Conservation (phyloP, 805 yeast species). For the Starmerella lactis-condensi region DNA sequence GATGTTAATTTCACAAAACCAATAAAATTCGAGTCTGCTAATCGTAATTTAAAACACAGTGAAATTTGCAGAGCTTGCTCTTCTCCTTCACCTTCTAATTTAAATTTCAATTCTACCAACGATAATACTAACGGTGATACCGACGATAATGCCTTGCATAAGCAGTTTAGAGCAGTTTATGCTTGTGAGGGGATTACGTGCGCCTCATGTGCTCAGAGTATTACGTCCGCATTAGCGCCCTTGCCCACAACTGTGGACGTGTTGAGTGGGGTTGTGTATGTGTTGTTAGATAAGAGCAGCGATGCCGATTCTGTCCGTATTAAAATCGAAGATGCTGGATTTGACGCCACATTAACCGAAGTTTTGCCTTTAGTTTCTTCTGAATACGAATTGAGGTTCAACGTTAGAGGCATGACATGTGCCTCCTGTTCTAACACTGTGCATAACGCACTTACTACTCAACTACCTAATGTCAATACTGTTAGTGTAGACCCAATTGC, state of each 20-base stretch:
- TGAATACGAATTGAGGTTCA: conserved; percentile 34
- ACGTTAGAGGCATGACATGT: conserved; percentile 60
- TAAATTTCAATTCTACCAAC: conserved; percentile 11
- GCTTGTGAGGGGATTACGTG: conserved; percentile 54
- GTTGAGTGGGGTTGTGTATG: conserved; percentile 35
- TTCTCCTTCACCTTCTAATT: background rate
- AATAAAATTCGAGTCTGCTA: no score
- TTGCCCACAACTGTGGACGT: conserved; percentile 33
- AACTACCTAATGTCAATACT: conserved; percentile 35
- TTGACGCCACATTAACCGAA: conserved; percentile 36
- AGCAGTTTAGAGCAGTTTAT: conserved; percentile 33
- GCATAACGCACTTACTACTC: conserved; percentile 24
- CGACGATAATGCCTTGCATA: no score
- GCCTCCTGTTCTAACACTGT: conserved; percentile 50
- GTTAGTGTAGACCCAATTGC: conserved; percentile 39
- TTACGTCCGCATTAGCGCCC: conserved; percentile 27
- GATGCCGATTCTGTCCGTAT: conserved; percentile 33
- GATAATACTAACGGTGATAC: conserved; percentile 17
- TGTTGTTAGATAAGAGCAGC: conserved; percentile 35
- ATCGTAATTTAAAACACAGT: conserved; percentile 12
- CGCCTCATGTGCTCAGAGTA: conserved; percentile 37
- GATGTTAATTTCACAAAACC: no score
- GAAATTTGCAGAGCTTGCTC: conserved; percentile 9
- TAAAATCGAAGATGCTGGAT: conserved; percentile 30
- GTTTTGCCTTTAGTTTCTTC: conserved; percentile 29